These are phyloP conservation scores for Colletotrichum abscissum DNA, from an alignment of 2,329 filamentous ascomycete genomes.

Conservation along the genomic window DNA sequence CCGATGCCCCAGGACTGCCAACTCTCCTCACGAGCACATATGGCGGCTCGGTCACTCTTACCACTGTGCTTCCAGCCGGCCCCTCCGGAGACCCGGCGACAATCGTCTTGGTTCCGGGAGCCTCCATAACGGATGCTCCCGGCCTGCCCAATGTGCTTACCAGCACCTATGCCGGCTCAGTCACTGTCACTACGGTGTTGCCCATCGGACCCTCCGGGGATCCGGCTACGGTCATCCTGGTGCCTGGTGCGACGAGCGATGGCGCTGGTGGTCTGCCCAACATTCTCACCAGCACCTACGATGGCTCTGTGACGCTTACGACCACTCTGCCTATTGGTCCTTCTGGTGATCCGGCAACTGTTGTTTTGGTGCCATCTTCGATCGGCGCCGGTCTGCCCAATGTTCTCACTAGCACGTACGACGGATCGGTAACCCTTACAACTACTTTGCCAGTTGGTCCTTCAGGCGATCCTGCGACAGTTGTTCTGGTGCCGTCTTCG, in stretches of 20 bases:
- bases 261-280: background rate
- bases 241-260: background rate
- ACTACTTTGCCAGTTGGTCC: background rate
- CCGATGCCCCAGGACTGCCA: background rate
- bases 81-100: background rate
- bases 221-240: background rate
- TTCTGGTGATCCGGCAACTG: background rate
- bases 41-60: background rate
- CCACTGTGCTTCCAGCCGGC: background rate
- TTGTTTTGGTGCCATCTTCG: background rate
- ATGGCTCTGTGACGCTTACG: conserved; percentile 4
- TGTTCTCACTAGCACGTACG: background rate
- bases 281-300: conserved; percentile 11
- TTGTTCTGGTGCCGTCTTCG: conserved; percentile 1
- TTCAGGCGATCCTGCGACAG: background rate
- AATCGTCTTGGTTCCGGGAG: background rate
- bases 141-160: background rate
- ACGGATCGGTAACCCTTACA: background rate
- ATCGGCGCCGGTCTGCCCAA: background rate
- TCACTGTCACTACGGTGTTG: background rate
- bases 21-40: background rate
- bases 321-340: background rate
- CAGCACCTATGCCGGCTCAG: background rate
- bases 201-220: background rate
- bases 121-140: background rate